phyloP scores from a whole-genome alignment of 345 rosid species.

The Bruguiera gymnorhiza region DNA sequence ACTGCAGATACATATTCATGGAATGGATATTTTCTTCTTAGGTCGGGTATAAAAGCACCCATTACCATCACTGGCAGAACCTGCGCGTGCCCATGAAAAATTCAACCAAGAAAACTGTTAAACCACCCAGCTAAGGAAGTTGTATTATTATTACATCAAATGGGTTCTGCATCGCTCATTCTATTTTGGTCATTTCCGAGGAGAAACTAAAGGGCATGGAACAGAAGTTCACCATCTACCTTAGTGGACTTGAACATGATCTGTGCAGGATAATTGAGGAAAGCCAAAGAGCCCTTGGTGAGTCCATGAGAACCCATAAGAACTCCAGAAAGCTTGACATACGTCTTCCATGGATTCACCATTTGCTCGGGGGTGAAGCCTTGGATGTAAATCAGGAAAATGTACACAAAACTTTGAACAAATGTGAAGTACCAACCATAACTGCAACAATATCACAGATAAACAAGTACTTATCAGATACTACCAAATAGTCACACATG shows the following conservation, averaged over 20 bases:
- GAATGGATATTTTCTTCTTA: constrained; percentile 73
- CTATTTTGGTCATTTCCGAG: too few species aligned
- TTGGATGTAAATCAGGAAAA: constrained; percentile 73
- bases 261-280: constrained; percentile 87
- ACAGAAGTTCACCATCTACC: constrained; percentile 28
- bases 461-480: background rate
- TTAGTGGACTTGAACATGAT: constrained; percentile 96
- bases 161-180: too few species aligned
- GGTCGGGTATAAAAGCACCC: constrained; percentile 90
- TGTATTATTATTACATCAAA: too few species aligned
- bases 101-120: background rate
- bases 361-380: constrained; percentile 81
- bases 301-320: constrained; percentile 96
- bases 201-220: too few species aligned
- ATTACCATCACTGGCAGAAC: constrained; percentile 93
- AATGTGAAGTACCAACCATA: constrained; percentile 98
- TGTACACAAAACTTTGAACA: constrained; percentile 85
- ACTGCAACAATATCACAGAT: constrained; percentile 39
- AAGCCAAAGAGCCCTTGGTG: constrained; percentile 92
- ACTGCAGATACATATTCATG: constrained; percentile 77
- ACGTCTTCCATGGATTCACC: constrained; percentile 93
- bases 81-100: constrained; percentile 16
- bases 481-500: background rate
- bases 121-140: too few species aligned
- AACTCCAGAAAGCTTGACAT: constrained; percentile 89